Conservation (phyloP, 192 early-diverging fungal species). For the Coemansia furcata region DNA sequence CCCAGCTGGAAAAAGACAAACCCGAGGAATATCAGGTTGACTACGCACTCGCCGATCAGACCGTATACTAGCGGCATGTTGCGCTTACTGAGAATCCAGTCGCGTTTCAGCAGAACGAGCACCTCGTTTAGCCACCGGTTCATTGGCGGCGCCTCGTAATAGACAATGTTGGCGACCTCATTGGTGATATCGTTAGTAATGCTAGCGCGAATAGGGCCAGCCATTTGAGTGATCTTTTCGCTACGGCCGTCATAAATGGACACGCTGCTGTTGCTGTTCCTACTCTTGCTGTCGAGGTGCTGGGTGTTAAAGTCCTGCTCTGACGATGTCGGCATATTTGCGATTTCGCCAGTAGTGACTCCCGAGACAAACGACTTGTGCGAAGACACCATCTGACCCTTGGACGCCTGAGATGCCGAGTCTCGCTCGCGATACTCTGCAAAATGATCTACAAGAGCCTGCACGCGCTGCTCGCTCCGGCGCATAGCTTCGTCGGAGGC, state of each 20-base stretch:
- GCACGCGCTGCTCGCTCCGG: conserved; percentile 38
- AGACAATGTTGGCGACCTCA: conserved; percentile 25
- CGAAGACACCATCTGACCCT: not conserved
- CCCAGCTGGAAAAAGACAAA: conserved; percentile 56
- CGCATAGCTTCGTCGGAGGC: conserved; percentile 28
- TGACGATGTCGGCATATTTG: not conserved
- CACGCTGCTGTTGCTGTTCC: not conserved
- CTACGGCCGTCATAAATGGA: not conserved
- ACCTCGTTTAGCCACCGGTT: conserved; percentile 36
- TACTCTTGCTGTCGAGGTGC: not conserved
- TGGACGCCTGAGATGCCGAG: not conserved
- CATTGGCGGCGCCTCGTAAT: conserved; percentile 29
- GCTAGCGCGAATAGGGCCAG: not conserved
- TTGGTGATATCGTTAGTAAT: conserved; percentile 24
- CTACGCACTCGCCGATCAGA: conserved; percentile 22
- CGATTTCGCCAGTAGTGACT: not conserved
- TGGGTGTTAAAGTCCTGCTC: not conserved
- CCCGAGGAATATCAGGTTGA: conserved; percentile 49
- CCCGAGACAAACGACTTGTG: conserved; percentile 10
- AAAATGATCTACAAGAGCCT: conserved; percentile 26
- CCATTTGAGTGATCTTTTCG: not conserved
- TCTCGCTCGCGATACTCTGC: conserved; percentile 9
- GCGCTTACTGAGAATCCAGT: conserved; percentile 22
- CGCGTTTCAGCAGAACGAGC: conserved; percentile 23
- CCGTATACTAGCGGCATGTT: conserved; percentile 30